These are phyloP conservation scores for Nannochloropsis salina DNA, from an alignment of 108 stramenopile species.

Conservation along the genomic window DNA sequence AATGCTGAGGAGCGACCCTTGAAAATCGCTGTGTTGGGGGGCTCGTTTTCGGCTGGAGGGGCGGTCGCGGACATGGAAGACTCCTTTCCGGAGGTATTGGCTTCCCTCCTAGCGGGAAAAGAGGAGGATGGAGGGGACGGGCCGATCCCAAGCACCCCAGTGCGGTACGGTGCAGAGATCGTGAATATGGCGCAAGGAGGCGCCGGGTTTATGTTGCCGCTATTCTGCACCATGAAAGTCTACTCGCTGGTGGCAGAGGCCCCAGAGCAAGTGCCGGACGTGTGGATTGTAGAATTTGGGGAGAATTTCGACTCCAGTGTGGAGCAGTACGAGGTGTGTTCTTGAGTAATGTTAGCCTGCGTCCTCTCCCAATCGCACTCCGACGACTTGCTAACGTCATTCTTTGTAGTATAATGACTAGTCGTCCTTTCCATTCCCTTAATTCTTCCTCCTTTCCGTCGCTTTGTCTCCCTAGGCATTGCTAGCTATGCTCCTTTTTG, in stretches of 20 bases:
- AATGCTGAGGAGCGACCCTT: neutral
- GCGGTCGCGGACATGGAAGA: neutral
- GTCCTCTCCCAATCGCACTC: too few species aligned
- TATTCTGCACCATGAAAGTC: neutral
- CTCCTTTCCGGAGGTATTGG: neutral
- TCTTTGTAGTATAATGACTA: too few species aligned
- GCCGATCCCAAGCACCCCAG: neutral
- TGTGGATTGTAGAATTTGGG: neutral
- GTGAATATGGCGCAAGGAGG: slow-evolving; percentile 4
- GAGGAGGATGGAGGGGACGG: neutral
- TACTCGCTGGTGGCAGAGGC: neutral
- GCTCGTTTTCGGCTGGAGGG: neutral
- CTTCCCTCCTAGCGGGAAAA: neutral
- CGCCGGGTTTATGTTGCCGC: neutral
- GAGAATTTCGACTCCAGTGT: neutral
- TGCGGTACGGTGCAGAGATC: neutral
- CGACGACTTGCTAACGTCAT: too few species aligned
- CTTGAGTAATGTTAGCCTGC: neutral
- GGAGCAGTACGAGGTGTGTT: neutral
- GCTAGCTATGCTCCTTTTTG: neutral
- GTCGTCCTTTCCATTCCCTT: neutral
- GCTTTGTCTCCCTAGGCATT: neutral
- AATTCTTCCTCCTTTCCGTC: neutral
- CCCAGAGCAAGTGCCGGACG: neutral
- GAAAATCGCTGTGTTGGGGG: neutral